phyloP scores from a whole-genome alignment of 2,329 filamentous ascomycete species.

The Aureobasidium melanogenum region DNA sequence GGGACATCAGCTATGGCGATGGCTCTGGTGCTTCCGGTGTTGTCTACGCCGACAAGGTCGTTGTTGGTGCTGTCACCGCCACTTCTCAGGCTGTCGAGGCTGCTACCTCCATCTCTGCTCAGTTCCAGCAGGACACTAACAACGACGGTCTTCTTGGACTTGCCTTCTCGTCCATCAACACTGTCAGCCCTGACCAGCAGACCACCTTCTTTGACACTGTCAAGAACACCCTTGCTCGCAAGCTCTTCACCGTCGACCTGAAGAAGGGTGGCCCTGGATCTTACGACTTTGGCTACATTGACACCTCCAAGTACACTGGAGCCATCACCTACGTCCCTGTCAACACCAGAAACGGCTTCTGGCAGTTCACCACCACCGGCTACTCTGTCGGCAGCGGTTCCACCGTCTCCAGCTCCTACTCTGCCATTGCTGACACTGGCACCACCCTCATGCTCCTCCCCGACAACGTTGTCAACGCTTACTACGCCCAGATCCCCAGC shows the following conservation, averaged over 20 bases:
- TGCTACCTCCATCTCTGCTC: conserved; percentile 47
- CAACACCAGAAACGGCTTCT: conserved; percentile 53
- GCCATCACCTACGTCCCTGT: conserved; percentile 47
- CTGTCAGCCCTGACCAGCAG: conserved; percentile 40
- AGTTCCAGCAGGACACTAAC: conserved; percentile 42
- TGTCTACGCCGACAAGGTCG: conserved; percentile 58
- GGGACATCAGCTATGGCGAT: conserved; percentile 59
- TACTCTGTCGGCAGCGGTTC: conserved; percentile 43
- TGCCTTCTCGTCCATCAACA: conserved; percentile 52
- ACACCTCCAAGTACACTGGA: conserved; percentile 50
- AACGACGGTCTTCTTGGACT: conserved; percentile 54
- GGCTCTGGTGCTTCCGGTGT: conserved; percentile 53
- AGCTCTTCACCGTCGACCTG: conserved; percentile 50
- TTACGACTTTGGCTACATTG: conserved; percentile 53
- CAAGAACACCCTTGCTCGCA: conserved; percentile 39
- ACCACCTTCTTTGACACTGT: conserved; percentile 55
- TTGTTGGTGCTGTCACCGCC: conserved; percentile 51
- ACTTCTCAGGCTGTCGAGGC: conserved; percentile 56
- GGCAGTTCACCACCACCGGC: conserved; percentile 50
- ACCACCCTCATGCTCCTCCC: conserved; percentile 58
- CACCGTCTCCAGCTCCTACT: conserved; percentile 34
- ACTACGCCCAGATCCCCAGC: conserved; percentile 46
- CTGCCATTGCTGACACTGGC: conserved; percentile 60
- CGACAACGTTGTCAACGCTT: conserved; percentile 43
- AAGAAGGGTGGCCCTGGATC: conserved; percentile 44